Base-by-base conservation (phyloP, 805 yeast species). In the Saturnispora galanensis region DNA sequence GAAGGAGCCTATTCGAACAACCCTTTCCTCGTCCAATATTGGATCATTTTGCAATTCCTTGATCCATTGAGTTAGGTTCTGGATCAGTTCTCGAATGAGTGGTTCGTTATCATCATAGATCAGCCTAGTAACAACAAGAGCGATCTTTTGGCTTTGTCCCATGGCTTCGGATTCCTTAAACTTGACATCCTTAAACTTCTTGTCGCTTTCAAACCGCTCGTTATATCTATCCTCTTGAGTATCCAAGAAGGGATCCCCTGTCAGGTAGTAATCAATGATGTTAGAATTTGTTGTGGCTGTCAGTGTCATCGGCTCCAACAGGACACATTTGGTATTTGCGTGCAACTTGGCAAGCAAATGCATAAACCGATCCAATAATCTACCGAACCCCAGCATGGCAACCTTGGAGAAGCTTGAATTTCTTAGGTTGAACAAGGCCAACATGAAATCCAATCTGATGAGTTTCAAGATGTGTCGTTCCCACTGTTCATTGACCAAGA, bases 361-460 rank as follows among this genome's bases (percentile, higher is more conserved):
- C 76, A 86, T 76, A 52, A 71, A 87, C 52, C 80, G 78, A 17
- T 70, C 68, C 31, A 84, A 64, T 52, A 90, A 79, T 38, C 78
- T 74, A 32, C 77, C 80, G 10, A 83, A 73, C 45, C 81, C 87
- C 29, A 65, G 67, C 47, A 86, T 67, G 4, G 78, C 66, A 12
- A 63, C 57, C 0, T 77, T 62, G 0, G 65, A 59, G 1, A 77
- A 70, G 13, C 79, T 61, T 6, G 80, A 77, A 30, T 66, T 65
- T 26, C 70, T 63, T 53, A 83, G 64, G 26, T 73, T 67, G 54
- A 77, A 73, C 1, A 84, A 57, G 2, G 73, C 56, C 12, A 70
- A 58, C 72, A 90, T 73, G 56, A 93, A 77, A 57, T 89, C 96
- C 31, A 93, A 57, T 41, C 96, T 67, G 53, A 71, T 80, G 31